phyloP scores from a whole-genome alignment of 2,329 filamentous ascomycete species.

The Cladosporium oxysporum region DNA sequence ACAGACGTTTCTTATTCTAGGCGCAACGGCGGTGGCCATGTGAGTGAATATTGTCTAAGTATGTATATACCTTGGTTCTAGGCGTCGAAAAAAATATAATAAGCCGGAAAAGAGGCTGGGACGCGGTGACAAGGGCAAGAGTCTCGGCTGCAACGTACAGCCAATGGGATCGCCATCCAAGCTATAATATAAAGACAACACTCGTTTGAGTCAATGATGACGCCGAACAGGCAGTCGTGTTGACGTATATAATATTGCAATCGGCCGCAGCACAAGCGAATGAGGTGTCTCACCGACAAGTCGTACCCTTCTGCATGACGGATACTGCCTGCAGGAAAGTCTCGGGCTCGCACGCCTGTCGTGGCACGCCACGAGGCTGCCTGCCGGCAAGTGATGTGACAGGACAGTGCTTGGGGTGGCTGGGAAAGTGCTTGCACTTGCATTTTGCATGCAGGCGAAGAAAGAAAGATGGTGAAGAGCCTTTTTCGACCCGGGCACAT shows the following conservation, averaged over 20 bases:
- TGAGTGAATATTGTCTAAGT: background rate
- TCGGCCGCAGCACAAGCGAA: background rate
- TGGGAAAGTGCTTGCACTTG: conserved; percentile 1
- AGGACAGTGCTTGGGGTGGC: conserved; percentile 6
- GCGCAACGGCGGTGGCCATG: background rate
- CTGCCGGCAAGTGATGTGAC: conserved; percentile 15
- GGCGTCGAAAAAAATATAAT: background rate
- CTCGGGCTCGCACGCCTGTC: conserved; percentile 14
- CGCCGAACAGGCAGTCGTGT: background rate
- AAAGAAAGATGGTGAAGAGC: background rate
- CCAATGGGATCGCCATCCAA: background rate
- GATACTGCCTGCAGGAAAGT: conserved; percentile 7
- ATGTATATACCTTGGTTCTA: background rate
- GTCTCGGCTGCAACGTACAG: background rate
- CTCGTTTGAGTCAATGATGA: background rate
- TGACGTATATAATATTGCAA: conserved; percentile 5
- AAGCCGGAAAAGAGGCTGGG: background rate
- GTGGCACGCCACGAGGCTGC: conserved; percentile 15
- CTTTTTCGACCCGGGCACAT: background rate
- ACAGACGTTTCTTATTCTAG: background rate
- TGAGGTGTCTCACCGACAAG: conserved; percentile 5
- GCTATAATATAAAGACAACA: background rate
- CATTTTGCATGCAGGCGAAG: background rate
- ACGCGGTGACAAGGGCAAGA: background rate
- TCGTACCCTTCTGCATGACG: background rate